phyloP scores from a whole-genome alignment of 192 early-diverging fungal genomes.

The Coemansia aciculifera region DNA sequence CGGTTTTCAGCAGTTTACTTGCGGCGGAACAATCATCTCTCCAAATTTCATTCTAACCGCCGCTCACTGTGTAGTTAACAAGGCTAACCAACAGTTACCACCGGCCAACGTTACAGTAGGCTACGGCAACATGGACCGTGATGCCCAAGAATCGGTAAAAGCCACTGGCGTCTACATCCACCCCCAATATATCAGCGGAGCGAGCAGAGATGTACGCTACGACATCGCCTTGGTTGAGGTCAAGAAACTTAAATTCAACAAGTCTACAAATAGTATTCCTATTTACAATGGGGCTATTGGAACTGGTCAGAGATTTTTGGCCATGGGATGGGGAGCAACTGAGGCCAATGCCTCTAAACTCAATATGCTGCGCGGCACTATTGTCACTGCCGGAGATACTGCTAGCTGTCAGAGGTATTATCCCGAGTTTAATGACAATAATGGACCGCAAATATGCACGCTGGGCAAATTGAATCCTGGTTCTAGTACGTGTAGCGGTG shows the following conservation, averaged over 20 bases:
- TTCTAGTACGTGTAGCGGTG: slow-evolving; percentile 32
- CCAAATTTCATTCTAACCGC: slow-evolving; percentile 34
- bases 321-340: slow-evolving; percentile 50
- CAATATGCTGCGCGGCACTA: slow-evolving; percentile 31
- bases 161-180: slow-evolving; percentile 19
- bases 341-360: slow-evolving; percentile 18
- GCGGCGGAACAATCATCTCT: slow-evolving; percentile 46
- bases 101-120: slow-evolving; percentile 23
- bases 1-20: slow-evolving; percentile 7
- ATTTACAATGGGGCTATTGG: slow-evolving; percentile 23
- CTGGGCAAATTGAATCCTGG: slow-evolving; percentile 24
- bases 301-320: slow-evolving; percentile 23
- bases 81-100: neutral
- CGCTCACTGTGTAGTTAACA: slow-evolving; percentile 39
- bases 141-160: slow-evolving; percentile 13
- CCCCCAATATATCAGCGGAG: slow-evolving; percentile 14
- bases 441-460: slow-evolving; percentile 42
- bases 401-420: slow-evolving; percentile 12
- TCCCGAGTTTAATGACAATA: slow-evolving; percentile 13
- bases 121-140: slow-evolving; percentile 25
- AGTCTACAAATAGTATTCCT: slow-evolving; percentile 8
- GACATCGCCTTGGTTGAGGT: slow-evolving; percentile 45
- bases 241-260: slow-evolving; percentile 11
- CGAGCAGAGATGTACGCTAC: neutral
- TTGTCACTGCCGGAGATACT: slow-evolving; percentile 22